These are phyloP conservation scores for Aphanomyces stellatus DNA, from an alignment of 352 stramenopile species.

Conservation along the genomic window DNA sequence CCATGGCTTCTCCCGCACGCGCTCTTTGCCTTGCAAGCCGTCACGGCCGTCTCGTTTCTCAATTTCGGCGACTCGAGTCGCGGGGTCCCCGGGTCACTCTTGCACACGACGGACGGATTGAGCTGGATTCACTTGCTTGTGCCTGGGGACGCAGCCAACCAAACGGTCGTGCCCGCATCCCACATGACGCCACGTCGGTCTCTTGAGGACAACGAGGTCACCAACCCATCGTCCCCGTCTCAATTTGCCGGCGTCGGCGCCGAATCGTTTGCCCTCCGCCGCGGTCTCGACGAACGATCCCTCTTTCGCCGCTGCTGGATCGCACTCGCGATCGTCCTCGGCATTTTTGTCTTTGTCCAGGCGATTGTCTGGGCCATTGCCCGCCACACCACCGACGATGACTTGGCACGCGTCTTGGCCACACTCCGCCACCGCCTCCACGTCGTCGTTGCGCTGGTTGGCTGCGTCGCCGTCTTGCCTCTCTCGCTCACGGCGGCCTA, in stretches of 20 bases:
- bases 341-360: not conserved
- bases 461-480: not conserved
- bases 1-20: not conserved
- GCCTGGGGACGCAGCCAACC: not conserved
- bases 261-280: constrained; percentile 11
- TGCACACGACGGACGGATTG: not conserved
- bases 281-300: not conserved
- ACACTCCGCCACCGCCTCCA: not conserved
- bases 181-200: too few species aligned
- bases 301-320: constrained; percentile 1
- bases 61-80: not conserved
- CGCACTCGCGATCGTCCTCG: not conserved
- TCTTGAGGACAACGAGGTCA: not conserved
- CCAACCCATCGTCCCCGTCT: too few species aligned
- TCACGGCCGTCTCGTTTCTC: not conserved
- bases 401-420: too few species aligned
- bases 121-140: constrained; percentile 3
- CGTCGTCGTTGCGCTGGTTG: not conserved
- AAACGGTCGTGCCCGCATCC: not conserved
- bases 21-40: not conserved
- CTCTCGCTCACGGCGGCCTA: constrained; percentile 8
- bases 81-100: not conserved
- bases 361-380: not conserved
- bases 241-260: too few species aligned
- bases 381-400: not conserved